Conservation (phyloP, 179 eudicot genomes). For the Amaranthus tricolor region DNA sequence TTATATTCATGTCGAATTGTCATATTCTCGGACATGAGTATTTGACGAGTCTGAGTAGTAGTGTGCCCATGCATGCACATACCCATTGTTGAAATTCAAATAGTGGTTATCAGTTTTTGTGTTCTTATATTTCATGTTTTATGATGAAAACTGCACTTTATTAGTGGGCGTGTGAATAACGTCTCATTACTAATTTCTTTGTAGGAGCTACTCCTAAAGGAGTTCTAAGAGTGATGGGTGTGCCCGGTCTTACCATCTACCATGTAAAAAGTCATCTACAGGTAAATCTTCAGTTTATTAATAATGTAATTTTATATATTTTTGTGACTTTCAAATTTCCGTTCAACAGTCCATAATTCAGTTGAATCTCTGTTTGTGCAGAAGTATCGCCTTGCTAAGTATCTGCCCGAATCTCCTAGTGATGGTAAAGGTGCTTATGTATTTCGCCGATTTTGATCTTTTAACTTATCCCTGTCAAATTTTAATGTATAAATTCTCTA, state of each 20-base stretch:
- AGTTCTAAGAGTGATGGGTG: slow-evolving; percentile 75
- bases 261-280: slow-evolving; percentile 95
- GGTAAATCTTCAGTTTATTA: slow-evolving; percentile 36
- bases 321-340: slow-evolving; percentile 5
- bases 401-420: slow-evolving; percentile 58
- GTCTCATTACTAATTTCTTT: slow-evolving; percentile 14
- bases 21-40: background rate
- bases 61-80: background rate
- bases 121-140: background rate
- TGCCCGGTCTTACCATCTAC: slow-evolving; percentile 77
- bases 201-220: slow-evolving; percentile 95
- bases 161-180: background rate
- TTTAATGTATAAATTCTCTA: slow-evolving; percentile 18
- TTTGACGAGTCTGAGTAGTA: background rate
- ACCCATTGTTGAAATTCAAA: background rate
- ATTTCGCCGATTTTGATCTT: slow-evolving; percentile 1
- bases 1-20: too few species aligned
- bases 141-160: background rate
- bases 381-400: slow-evolving; percentile 70
- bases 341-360: slow-evolving; percentile 13
- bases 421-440: slow-evolving; percentile 44
- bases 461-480: slow-evolving; percentile 1
- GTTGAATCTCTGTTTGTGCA: slow-evolving; percentile 20
- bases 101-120: background rate
- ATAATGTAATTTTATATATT: background rate